Base-by-base conservation (phyloP, 2,329 filamentous ascomycete species). In the Parascedosporium putredinis region DNA sequence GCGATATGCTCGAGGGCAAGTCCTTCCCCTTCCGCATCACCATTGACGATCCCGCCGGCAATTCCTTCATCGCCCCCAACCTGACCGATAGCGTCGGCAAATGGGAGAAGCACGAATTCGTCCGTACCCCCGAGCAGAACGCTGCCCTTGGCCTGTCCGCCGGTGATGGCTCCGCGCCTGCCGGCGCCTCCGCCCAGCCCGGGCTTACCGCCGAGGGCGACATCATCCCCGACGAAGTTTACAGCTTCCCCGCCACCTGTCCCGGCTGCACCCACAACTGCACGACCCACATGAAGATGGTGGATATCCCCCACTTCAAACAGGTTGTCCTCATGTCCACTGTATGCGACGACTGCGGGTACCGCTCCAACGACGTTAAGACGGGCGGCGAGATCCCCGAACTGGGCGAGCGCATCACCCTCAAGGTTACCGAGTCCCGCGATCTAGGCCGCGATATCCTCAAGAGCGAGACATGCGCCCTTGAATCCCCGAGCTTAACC, bases 301-400 rank as follows among this genome's bases (percentile, higher is more conserved):
- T 97, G 51, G 88, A 95, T 60, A 96, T 98, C 54, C 93, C 93
- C 1, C 86, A 95, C 69, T 98, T 98, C 73, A 95, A 96, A 70
- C 88, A 97, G 62, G 93, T 98, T 3, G 83, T 96, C 36, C 76
- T 98, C 59, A 97, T 95, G 87, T 90, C 84, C 58, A 97, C 91
- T 2, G 83, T 88, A 24, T 98, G 93, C 68, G 84, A 91, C 24
- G 76, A 84, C 65, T 98, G 93, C 64, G 91, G 91, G 51, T 95
- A 97, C 72, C 84, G 88, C 54, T 93, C 86, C 58, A 97, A 95
- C 67, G 93, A 98, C 65, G 88, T 98, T 63, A 97, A 97, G 76
- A 97, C 93, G 1, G 93, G 93, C 55, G 93, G 93, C 50, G 90
- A 85, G 60, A 84, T 98, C 20, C 93, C 93, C 7, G 84, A 84